Base-by-base conservation (phyloP, 148 eudicot species). In the Silene conica region DNA sequence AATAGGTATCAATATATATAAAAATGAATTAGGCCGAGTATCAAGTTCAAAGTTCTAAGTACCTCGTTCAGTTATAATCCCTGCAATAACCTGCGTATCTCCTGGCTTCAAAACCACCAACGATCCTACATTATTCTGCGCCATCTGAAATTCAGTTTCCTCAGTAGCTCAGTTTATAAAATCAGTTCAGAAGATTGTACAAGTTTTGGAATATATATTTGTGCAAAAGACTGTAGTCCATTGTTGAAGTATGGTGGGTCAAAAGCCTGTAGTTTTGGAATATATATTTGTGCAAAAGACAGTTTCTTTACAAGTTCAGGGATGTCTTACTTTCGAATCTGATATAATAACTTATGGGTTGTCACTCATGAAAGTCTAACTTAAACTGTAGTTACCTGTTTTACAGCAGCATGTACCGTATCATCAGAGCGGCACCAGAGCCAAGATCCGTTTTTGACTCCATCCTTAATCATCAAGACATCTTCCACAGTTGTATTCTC, bases 1-100 rank as follows among this genome's bases (percentile, higher is more conserved):
- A 46, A 58, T 61, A 6, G 26, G 45, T 7, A 57, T 16, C 14
- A 8, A 72, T 10, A 52, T 12, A 20, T 64, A 20, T 22, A 23
- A 10, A 2, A 23, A 15, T 1, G n/a, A 10, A 13, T 23, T 25
- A 5, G n/a, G 19, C 23, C 19, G 4, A 19, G 2, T 45, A 20
- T 15, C 8, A 22, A 15, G 23, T 56, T 28, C 13, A 0, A 25
- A 41, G 26, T n/a, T 22, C 23, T 20, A 13, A 22, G 52, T 81
- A 92, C 96, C 93, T 87, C 92, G 78, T 80, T 90, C 98, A 34
- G 98, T 90, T 70, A 91, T 50, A 45, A 93, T 87, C 67, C 96
- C 96, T 70, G 92, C 92, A 72, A 93, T 89, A 2, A 69, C 73
- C 38, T 88, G 87, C n/a, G 76, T 74, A 43, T 88, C 84, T 81